Conservation (phyloP, 2,329 filamentous ascomycete species). For the Fusarium penzigii region DNA sequence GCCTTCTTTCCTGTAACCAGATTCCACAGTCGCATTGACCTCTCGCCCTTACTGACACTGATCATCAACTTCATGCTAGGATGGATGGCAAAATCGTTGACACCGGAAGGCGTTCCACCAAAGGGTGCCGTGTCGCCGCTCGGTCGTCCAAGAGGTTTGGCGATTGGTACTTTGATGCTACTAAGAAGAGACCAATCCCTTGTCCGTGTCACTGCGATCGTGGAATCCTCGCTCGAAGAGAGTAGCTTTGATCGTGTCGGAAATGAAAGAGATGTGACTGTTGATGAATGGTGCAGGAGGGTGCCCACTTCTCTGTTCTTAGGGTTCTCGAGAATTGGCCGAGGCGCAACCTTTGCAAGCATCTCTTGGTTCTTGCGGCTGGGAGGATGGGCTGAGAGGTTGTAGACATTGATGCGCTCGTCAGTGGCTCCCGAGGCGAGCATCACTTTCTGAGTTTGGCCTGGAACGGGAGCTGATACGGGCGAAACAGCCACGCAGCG, state of each 20-base stretch:
- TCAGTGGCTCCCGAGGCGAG: conserved; percentile 91
- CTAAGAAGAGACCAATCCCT: conserved; percentile 88
- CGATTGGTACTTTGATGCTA: conserved; percentile 84
- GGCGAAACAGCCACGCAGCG: conserved; percentile 86
- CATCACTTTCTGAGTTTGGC: conserved; percentile 77
- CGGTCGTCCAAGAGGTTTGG: conserved; percentile 77
- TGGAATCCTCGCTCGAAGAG: conserved; percentile 87
- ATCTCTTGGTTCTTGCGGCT: conserved; percentile 56
- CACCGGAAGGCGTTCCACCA: conserved; percentile 79
- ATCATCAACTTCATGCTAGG: conserved; percentile 97
- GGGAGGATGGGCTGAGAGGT: conserved; percentile 71
- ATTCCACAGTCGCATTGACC: conserved; percentile 93
- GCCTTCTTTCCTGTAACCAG: conserved; percentile 95
- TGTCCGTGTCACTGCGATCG: conserved; percentile 82
- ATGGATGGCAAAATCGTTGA: conserved; percentile 95
- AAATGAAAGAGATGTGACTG: conserved; percentile 78
- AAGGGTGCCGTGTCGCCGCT: conserved; percentile 86
- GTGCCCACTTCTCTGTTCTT: conserved; percentile 87
- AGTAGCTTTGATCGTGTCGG: conserved; percentile 86
- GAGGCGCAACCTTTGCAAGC: conserved; percentile 68
- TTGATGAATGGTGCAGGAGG: conserved; percentile 82
- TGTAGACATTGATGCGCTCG: conserved; percentile 94
- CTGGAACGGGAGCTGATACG: conserved; percentile 60
- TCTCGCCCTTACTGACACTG: conserved; percentile 85
- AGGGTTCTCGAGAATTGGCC: conserved; percentile 78